Percentiles rank a stretch among this genome's conserved stretches.
phyloP scores from a whole-genome alignment of 169 alveolate species.

The Plasmodium relictum region DNA sequence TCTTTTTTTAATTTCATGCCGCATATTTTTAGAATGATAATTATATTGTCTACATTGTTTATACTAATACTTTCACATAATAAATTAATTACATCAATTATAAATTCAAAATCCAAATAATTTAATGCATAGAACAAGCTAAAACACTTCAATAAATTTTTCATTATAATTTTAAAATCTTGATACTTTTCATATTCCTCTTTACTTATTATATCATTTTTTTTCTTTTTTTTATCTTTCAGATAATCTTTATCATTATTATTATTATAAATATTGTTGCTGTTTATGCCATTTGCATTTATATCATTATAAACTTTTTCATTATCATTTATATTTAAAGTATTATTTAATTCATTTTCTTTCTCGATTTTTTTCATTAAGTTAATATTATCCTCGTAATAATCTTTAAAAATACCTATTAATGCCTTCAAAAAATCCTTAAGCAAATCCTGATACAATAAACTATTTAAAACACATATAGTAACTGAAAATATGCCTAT shows the following conservation, averaged over 20 bases:
- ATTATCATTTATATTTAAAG: neutral
- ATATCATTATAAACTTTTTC: neutral
- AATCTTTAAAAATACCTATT: conserved; percentile 16
- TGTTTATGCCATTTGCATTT: neutral
- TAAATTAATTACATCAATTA: conserved; percentile 64
- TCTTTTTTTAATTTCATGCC: conserved; percentile 61
- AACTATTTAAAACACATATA: conserved; percentile 57
- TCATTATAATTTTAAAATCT: conserved; percentile 43
- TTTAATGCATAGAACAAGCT: conserved; percentile 55
- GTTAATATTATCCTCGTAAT: conserved; percentile 27
- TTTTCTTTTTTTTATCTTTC: neutral
- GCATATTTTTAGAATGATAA: conserved; percentile 67
- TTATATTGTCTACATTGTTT: conserved; percentile 71
- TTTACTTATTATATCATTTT: conserved; percentile 12
- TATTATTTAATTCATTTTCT: conserved; percentile 42
- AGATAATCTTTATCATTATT: neutral
- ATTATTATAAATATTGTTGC: neutral
- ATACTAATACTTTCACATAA: conserved; percentile 72
- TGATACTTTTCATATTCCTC: conserved; percentile 58
- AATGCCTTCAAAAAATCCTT: conserved; percentile 53
- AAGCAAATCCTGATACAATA: conserved; percentile 34
- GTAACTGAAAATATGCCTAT: conserved; percentile 50
- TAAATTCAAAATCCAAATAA: conserved; percentile 67
- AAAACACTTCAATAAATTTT: conserved; percentile 58
- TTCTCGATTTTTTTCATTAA: conserved; percentile 41